Evolutionary conservation across 345 rosid species (phyloP), one percentile per base, ranked within the genome.

Genomic region (Bretschneidera sinensis): DNA sequence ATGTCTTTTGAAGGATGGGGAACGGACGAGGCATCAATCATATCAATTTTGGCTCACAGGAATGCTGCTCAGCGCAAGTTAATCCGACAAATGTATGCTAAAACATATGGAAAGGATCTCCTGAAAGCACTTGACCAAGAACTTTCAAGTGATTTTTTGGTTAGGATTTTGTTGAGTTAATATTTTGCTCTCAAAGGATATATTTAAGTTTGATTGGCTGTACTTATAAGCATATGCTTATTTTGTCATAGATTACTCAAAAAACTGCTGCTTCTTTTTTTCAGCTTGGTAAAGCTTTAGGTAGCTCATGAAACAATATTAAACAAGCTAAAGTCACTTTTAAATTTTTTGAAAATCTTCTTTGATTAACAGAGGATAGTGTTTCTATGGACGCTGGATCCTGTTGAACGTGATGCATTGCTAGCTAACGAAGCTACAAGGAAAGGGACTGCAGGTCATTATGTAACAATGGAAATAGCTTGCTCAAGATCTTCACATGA

Each of bases 401-500:
- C 85, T 31, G 55, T 80, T 33, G 95, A 89, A 48, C 83, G 95
- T 34, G 95, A 85, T 66, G 92, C 95, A 0, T 17, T 63, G 51
- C 64, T 89, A 71, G 85, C 85, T 11, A 77, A 86, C 69, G 91
- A 82, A 67, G 84, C 89, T 2, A 81, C 86, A 22, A 85, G 85
- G 77, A 79, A 64, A 71, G 79, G 83, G 85, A 87, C 86, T 53
- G 79, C 85, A 54, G 87, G 85, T 85, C 83, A 83, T 57, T 83
- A 69, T 75, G 91, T 89, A 20, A 83, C 87, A 4, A 70, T 87
- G 81, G 97, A 89, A 72, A 78, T 83, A 39, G 88, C 95, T 54
- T 89, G 97, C 78, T 80, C 97, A 8, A 80, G 97, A 54, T 56
- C 95, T 48, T 71, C 91, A 1, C 48, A 74, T 28, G 76, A 87